phyloP scores from a whole-genome alignment of 75 land plant species.

The Adiantum capillusveneris region DNA sequence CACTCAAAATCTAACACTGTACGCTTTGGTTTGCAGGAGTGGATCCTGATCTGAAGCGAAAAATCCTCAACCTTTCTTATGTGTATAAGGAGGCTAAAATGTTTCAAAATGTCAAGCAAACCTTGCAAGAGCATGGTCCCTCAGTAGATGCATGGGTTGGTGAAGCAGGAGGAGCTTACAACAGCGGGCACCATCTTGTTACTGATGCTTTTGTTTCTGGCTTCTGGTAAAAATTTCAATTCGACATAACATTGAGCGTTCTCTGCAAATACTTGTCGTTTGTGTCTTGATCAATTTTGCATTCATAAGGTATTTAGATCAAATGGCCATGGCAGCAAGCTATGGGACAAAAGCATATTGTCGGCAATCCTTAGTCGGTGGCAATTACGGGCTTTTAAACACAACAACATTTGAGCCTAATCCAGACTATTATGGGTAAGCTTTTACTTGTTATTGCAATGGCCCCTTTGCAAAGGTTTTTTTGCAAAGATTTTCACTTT shows the following conservation, averaged over 20 bases:
- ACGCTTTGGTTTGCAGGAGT: neutral
- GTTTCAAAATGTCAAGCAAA: constrained; percentile 20
- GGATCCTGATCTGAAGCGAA: constrained; percentile 40
- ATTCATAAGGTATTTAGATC: constrained; percentile 88
- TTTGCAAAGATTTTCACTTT: neutral
- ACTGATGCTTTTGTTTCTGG: constrained; percentile 66
- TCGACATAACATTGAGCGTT: no score
- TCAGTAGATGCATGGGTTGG: constrained; percentile 74
- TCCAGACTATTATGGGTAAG: constrained; percentile 22
- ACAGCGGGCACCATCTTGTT: constrained; percentile 67
- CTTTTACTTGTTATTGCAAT: neutral
- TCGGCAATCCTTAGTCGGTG: constrained; percentile 69
- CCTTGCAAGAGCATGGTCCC: constrained; percentile 35
- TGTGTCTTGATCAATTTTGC: no score
- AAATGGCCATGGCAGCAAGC: constrained; percentile 65
- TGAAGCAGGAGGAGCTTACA: constrained; percentile 90
- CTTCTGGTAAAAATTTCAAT: constrained; percentile 60
- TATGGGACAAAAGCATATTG: constrained; percentile 58
- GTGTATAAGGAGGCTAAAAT: constrained; percentile 31
- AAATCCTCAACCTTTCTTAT: constrained; percentile 49
- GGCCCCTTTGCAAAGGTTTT: neutral
- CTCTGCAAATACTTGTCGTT: neutral
- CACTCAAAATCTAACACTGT: no score
- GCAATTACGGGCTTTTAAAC: constrained; percentile 77
- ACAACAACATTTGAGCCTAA: constrained; percentile 59